Base-by-base conservation (phyloP, 2,329 filamentous ascomycete species). In the Escovopsis sp. region DNA sequence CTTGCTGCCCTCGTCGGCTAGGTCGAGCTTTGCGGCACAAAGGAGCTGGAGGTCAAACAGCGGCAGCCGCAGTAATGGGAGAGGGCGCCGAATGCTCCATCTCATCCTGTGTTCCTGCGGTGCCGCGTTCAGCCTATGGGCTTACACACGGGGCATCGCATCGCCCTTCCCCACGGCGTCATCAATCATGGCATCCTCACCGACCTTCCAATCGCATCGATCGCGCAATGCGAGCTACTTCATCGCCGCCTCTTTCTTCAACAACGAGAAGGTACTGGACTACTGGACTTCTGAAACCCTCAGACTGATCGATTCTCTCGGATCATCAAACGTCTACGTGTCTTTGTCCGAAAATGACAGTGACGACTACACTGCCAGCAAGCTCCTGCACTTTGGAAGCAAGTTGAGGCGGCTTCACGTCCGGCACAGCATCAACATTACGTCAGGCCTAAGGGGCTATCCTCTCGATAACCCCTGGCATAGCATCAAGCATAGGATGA, bases 311-410 rank as follows among this genome's bases (percentile, higher is more conserved):
- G 44, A 46, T 35, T n/a, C 33, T n/a, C 42, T 46, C 6, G 44
- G 44, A 35, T 38, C 35, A 30, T 19, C 44, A 8, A 44, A 46
- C 26, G 44, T 46, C 6, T 46, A 46, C 44, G 38, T 46, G 12
- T 46, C 44, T 10, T n/a, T 46, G 38, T 41, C 44, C 7, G 44
- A 46, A 12, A 46, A 46, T 18, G 44, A 46, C 32, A 46, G 44
- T 37, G 42, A 43, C 1, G 44, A 46, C n/a, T 44, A 46, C 9
- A 46, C 44, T 11, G 44, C 42, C 12, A 43, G 44, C 38, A 46
- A 44, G 42, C 36, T 46, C 15, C 41, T 46, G 23, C 41, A 46
- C n/a, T 44, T 46, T 39, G 44, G 42, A 18, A 38, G 44, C 33
- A 42, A 44, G 38, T 39, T 46, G 12, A 44, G 41, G 19, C 38